Evolutionary conservation across 2,329 filamentous ascomycete species (phyloP).

Genomic region (Trichoderma hamatum): DNA sequence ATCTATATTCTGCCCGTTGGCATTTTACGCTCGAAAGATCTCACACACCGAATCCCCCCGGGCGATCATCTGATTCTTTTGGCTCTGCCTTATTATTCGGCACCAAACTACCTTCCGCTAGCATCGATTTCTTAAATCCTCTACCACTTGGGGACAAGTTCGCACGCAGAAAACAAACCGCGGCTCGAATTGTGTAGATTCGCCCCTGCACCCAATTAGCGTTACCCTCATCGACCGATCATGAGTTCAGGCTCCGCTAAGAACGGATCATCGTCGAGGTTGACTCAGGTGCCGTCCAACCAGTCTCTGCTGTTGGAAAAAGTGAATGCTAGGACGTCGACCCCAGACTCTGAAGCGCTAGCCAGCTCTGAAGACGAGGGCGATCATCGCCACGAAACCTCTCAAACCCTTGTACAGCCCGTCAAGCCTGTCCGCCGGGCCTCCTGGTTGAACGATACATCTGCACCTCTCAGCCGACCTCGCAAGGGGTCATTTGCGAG

Average conservation of each 20-base stretch:
- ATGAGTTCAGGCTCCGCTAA: slow-evolving; percentile 60
- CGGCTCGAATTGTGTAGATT: background rate
- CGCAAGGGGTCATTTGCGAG: slow-evolving; percentile 78
- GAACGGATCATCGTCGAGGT: slow-evolving; percentile 54
- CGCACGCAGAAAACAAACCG: background rate
- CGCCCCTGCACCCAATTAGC: background rate
- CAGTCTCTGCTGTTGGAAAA: slow-evolving; percentile 74
- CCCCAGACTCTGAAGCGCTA: slow-evolving; percentile 90
- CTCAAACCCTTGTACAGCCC: slow-evolving; percentile 52
- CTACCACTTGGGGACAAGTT: background rate
- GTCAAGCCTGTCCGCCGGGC: slow-evolving; percentile 70
- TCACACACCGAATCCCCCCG: slow-evolving; percentile 21
- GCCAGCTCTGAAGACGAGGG: slow-evolving; percentile 93
- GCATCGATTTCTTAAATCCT: background rate
- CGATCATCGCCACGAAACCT: slow-evolving; percentile 64
- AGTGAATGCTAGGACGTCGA: slow-evolving; percentile 76
- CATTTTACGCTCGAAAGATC: background rate
- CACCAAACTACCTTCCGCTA: slow-evolving; percentile 10
- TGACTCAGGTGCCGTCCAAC: slow-evolving; percentile 56
- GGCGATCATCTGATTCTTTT: background rate
- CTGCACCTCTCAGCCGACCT: slow-evolving; percentile 62
- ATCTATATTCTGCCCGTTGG: background rate
- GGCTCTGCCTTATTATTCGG: slow-evolving; percentile 21
- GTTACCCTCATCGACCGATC: slow-evolving; percentile 30
- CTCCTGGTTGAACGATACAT: slow-evolving; percentile 86